These are phyloP conservation scores for Erodium texanum DNA, from an alignment of 441 rosid genomes.

Conservation along the genomic window DNA sequence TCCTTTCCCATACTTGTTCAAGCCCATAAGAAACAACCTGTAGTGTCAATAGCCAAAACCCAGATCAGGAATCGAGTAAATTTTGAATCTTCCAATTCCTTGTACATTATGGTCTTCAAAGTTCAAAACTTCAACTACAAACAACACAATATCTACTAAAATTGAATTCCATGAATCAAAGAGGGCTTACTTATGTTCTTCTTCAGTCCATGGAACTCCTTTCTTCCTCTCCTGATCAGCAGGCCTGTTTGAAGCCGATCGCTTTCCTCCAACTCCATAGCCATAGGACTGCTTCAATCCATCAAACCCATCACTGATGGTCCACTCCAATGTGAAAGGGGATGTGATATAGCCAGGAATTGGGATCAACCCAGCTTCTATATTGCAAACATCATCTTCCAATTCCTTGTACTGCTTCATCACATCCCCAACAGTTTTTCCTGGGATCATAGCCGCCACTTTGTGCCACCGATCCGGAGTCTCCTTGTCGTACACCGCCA, in stretches of 20 bases:
- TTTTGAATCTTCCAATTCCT: background rate
- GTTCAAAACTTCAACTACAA: background rate
- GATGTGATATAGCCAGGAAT: slow-evolving; percentile 46
- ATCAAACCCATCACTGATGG: slow-evolving; percentile 31
- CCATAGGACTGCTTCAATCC: slow-evolving; percentile 40
- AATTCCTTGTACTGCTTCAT: slow-evolving; percentile 51
- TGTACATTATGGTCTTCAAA: too few species aligned
- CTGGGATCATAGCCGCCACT: slow-evolving; percentile 56
- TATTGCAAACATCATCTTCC: slow-evolving; percentile 55
- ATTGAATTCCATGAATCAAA: background rate
- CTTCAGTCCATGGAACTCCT: slow-evolving; percentile 80
- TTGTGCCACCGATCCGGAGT: slow-evolving; percentile 63
- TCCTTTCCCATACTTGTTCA: slow-evolving; percentile 68
- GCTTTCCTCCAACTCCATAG: slow-evolving; percentile 41
- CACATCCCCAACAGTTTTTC: slow-evolving; percentile 59
- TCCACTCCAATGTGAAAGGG: slow-evolving; percentile 53
- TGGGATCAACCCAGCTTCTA: slow-evolving; percentile 62
- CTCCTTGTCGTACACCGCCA: slow-evolving; percentile 50
- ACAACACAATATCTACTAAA: background rate
- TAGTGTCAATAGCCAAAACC: slow-evolving; percentile 1
- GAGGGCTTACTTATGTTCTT: slow-evolving; percentile 56
- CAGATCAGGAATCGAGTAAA: background rate
- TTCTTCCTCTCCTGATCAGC: slow-evolving; percentile 57
- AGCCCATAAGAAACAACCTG: slow-evolving; percentile 61
- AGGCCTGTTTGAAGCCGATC: slow-evolving; percentile 39